Percentiles rank a stretch among this genome's conserved stretches.
Conservation (phyloP, 2,329 filamentous ascomycete genomes). For the Penicillium sp. region DNA sequence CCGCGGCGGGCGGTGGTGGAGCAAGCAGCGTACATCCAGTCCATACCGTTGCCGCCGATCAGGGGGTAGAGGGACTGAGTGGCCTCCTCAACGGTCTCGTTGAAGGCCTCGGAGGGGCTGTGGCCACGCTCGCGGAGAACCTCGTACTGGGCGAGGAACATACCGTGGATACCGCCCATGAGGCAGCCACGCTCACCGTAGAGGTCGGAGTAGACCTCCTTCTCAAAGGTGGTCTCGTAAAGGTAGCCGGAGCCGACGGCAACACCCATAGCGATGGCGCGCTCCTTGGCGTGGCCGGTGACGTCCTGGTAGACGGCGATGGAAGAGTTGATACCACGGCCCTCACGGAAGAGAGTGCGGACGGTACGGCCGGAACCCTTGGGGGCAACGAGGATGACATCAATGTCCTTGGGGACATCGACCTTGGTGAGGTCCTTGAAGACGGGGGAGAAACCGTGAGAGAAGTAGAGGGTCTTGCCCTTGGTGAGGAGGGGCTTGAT, state of each 20-base stretch:
- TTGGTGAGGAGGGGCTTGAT: conserved; percentile 98
- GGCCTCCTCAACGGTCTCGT: conserved; percentile 99
- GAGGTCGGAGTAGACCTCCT: conserved; percentile 99
- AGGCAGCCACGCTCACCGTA: conserved; percentile 99
- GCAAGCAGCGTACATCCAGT: conserved; percentile 99
- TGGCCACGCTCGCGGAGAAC: conserved; percentile 98
- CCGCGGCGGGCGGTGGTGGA: conserved; percentile 97
- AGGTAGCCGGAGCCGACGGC: conserved; percentile 97
- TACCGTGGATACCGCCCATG: conserved; percentile 99
- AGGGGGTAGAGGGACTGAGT: conserved; percentile 97
- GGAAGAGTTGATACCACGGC: conserved; percentile 99
- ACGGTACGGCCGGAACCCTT: conserved; percentile 99
- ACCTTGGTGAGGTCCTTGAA: conserved; percentile 99
- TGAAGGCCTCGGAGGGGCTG: conserved; percentile 97
- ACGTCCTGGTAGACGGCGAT: conserved; percentile 98
- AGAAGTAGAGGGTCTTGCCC: conserved; percentile 99
- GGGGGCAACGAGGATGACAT: conserved; percentile 98
- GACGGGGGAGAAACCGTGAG: conserved; percentile 99
- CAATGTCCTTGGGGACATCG: conserved; percentile 90
- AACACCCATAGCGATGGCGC: conserved; percentile 93
- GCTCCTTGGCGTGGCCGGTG: conserved; percentile 96
- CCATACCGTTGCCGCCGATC: conserved; percentile 97
- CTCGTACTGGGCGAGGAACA: conserved; percentile 99
- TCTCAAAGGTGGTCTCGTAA: conserved; percentile 99
- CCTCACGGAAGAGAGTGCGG: conserved; percentile 97